Conservation (phyloP, 2,329 filamentous ascomycete species). For the Amauroascus niger region DNA sequence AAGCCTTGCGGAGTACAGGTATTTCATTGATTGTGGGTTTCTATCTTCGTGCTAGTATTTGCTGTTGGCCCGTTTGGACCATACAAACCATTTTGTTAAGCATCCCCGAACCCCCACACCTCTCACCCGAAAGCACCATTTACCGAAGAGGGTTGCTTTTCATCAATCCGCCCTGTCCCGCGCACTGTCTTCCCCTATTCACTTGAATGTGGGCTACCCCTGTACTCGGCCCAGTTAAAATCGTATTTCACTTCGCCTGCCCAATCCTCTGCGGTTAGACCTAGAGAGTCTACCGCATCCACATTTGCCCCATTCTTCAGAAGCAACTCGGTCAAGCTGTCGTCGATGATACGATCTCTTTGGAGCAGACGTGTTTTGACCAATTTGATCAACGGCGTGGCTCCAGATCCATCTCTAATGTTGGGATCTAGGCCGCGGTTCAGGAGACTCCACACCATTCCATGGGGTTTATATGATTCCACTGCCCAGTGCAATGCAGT, state of each 20-base stretch:
- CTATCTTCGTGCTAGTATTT: too few species aligned
- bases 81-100: too few species aligned
- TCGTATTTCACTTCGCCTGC: background rate
- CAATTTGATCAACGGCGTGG: conserved; percentile 6
- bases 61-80: too few species aligned
- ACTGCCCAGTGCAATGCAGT: conserved; percentile 6
- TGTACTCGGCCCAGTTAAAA: background rate
- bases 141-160: too few species aligned
- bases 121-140: too few species aligned
- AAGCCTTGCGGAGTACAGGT: too few species aligned
- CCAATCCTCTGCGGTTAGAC: background rate
- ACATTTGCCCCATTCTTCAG: background rate
- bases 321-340: background rate
- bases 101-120: too few species aligned
- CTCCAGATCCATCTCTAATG: conserved; percentile 1
- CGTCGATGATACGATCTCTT: background rate
- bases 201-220: background rate
- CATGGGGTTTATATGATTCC: background rate
- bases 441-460: conserved; percentile 1
- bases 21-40: too few species aligned
- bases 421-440: conserved; percentile 1
- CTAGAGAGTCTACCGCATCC: background rate
- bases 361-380: background rate
- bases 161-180: background rate
- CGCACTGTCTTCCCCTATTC: background rate